Conservation (phyloP, 1,139 yeast species). For the Magnusiomyces ingens region DNA sequence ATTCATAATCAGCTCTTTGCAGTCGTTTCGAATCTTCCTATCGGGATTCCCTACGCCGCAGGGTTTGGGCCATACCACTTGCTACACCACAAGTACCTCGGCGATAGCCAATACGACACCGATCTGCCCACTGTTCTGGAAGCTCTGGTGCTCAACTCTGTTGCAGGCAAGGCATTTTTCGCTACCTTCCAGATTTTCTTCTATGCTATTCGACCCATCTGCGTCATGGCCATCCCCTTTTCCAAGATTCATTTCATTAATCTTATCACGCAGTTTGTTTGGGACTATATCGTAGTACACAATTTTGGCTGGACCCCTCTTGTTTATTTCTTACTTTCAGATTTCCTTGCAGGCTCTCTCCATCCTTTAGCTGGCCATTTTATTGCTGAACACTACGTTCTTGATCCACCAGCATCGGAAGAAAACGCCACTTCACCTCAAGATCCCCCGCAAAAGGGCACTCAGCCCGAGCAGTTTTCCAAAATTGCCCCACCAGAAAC, state of each 20-base stretch:
- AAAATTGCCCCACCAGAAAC: slow-evolving; percentile 59
- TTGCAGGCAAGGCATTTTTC: slow-evolving; percentile 83
- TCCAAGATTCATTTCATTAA: slow-evolving; percentile 70
- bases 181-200: slow-evolving; percentile 85
- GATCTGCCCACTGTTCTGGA: slow-evolving; percentile 80
- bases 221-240: slow-evolving; percentile 65
- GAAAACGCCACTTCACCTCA: slow-evolving; percentile 21
- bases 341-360: slow-evolving; percentile 83
- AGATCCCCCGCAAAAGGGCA: slow-evolving; percentile 22
- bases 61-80: slow-evolving; percentile 90
- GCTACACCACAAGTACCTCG: slow-evolving; percentile 82
- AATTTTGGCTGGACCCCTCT: slow-evolving; percentile 60
- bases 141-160: slow-evolving; percentile 63
- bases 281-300: slow-evolving; percentile 51
- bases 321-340: slow-evolving; percentile 62
- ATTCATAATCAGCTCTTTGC: slow-evolving; percentile 70
- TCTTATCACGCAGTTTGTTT: slow-evolving; percentile 51
- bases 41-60: slow-evolving; percentile 86
- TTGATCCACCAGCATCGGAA: slow-evolving; percentile 44
- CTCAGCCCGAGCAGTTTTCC: slow-evolving; percentile 8
- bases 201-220: slow-evolving; percentile 87
- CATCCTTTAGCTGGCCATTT: slow-evolving; percentile 96
- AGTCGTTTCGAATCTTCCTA: slow-evolving; percentile 72
- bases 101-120: slow-evolving; percentile 80
- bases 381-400: slow-evolving; percentile 85